Conservation (phyloP, 768 basidiomycete genomes). For the Leccinum obscurum region DNA sequence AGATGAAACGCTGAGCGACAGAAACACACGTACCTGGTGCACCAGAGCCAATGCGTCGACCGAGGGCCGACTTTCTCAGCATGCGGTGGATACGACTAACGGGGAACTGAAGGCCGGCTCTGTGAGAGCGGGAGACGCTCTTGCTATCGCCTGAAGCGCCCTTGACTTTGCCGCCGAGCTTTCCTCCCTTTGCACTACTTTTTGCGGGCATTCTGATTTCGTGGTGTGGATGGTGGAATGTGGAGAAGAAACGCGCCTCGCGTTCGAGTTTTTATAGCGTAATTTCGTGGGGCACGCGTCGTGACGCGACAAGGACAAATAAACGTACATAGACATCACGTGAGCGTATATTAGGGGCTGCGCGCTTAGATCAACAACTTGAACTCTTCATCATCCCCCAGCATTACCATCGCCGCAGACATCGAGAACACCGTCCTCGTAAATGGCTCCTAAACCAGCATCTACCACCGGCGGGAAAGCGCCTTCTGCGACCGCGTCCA, state of each 20-base stretch:
- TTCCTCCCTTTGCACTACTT: constrained; percentile 35
- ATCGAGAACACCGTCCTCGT: constrained; percentile 2
- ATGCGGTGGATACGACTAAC: constrained; percentile 91
- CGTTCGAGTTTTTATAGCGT: constrained; percentile 25
- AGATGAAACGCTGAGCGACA: constrained; percentile 9
- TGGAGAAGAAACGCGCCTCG: background rate
- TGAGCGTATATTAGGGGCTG: constrained; percentile 37
- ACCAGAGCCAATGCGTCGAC: constrained; percentile 85
- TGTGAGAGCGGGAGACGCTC: constrained; percentile 70
- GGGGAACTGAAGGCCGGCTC: constrained; percentile 82
- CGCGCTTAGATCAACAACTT: constrained; percentile 5
- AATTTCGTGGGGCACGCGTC: constrained; percentile 37
- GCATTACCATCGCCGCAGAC: background rate
- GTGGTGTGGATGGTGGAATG: background rate
- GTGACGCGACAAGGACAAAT: constrained; percentile 34
- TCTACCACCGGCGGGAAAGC: constrained; percentile 71
- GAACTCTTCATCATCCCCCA: constrained; percentile 17
- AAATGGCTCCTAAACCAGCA: constrained; percentile 61
- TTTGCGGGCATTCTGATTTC: constrained; percentile 29
- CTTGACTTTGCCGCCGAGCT: constrained; percentile 55
- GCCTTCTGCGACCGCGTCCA: constrained; percentile 54
- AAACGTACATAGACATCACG: constrained; percentile 33
- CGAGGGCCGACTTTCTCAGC: constrained; percentile 83
- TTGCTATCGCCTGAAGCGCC: constrained; percentile 36
- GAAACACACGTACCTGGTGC: constrained; percentile 58